Base-by-base conservation (phyloP, 495 filamentous ascomycete species). In the Xylaria castorea region DNA sequence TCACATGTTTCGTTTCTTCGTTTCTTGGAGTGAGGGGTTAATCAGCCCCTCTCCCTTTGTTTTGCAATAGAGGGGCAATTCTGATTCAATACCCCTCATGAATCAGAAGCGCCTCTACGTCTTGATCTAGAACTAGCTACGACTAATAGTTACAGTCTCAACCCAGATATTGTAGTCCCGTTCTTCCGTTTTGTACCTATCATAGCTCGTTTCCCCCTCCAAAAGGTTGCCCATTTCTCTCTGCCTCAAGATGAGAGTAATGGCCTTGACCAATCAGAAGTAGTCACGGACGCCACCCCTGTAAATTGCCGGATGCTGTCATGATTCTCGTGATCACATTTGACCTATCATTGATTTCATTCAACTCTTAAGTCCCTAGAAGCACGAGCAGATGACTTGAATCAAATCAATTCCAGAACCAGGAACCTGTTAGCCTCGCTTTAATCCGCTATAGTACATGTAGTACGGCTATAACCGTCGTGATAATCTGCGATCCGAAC, bases 21-120 rank as follows among this genome's bases (percentile, higher is more conserved):
- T 42, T 42, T 53, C 16, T 25, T 1, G 30, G 64, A 27, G 46
- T 34, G 64, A 67, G 64, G 64, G 64, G 64, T 38, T 38, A 38
- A 34, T 18, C 4, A 22, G 25, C 46, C 64, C 46, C 64, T 53
- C 32, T 67, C 20, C 20, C 32, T 11, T 20, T 50, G 25, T 36
- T 34, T 48, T 36, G 1, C 20, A 25, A 48, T 50, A 42, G 63
- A 66, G 63, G 63, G 62, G 63, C 38, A 64, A 44, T 27, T 64
- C 38, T 44, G 38, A 44, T 42, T 64, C 36, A 42, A 11, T 64
- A 30, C 61, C 61, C 61, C 61, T 64, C 61, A 38, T 61, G 34
- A 61, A 22, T 61, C 18, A 8, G 30, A 18, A 60, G 6, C 34
- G 16, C 51, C 11, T 60, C 30, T 36, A n/a, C 27, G 5, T 57